Percentiles rank a stretch among this genome's conserved stretches.
phyloP scores from a whole-genome alignment of 495 filamentous ascomycete species.

The Oidiodendron maius region DNA sequence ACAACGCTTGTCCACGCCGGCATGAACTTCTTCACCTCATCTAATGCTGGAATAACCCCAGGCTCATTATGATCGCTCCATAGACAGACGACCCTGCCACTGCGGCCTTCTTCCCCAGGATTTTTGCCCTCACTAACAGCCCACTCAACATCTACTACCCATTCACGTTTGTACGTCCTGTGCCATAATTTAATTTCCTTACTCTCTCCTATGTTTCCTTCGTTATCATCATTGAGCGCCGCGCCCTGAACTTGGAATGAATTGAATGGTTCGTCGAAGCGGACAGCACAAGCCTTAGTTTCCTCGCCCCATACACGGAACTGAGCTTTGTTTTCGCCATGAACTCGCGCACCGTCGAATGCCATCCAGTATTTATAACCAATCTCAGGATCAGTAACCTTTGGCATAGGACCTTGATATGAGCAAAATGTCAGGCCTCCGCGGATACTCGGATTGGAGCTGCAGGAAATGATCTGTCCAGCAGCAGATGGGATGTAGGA shows the following conservation, averaged over 20 bases:
- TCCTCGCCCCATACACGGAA: constrained; percentile 59
- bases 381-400: constrained; percentile 42
- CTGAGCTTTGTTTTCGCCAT: constrained; percentile 34
- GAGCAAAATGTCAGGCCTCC: constrained; percentile 55
- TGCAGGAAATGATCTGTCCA: constrained; percentile 54
- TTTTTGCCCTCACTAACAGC: constrained; percentile 15
- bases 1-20: constrained; percentile 74
- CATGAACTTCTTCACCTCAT: constrained; percentile 69
- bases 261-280: constrained; percentile 56
- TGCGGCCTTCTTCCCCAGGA: constrained; percentile 35
- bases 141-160: constrained; percentile 76
- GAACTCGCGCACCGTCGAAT: constrained; percentile 48
- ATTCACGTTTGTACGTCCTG: constrained; percentile 65
- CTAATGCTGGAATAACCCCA: constrained; percentile 75
- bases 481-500: constrained; percentile 62
- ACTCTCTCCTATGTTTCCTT: constrained; percentile 44
- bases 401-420: constrained; percentile 63
- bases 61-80: constrained; percentile 80
- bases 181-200: constrained; percentile 57
- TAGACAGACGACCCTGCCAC: constrained; percentile 69
- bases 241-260: constrained; percentile 55
- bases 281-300: constrained; percentile 63
- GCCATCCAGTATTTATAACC: constrained; percentile 54
- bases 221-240: constrained; percentile 45
- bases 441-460: constrained; percentile 11